These are phyloP conservation scores for Neobulgaria alba DNA, from an alignment of 2,329 filamentous ascomycete species.

Conservation along the genomic window DNA sequence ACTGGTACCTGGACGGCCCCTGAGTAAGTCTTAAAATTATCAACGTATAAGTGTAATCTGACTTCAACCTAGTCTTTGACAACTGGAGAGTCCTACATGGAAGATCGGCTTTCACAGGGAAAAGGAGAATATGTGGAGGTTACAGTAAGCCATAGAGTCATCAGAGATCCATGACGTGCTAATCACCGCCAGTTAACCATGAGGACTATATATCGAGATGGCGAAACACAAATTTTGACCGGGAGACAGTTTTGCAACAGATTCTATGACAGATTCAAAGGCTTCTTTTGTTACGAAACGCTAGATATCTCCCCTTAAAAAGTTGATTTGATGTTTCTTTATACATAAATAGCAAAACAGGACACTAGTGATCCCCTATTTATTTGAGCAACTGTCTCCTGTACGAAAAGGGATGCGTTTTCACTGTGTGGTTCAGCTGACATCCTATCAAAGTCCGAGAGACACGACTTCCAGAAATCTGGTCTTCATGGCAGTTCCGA, in stretches of 20 bases:
- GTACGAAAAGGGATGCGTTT: too few relatives aligned
- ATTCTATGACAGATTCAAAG: slow-evolving; percentile 18
- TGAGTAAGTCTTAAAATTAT: slow-evolving; percentile 49
- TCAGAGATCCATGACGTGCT: slow-evolving; percentile 9
- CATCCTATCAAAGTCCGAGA: too few relatives aligned
- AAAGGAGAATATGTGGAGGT: slow-evolving; percentile 79
- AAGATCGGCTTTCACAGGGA: slow-evolving; percentile 71
- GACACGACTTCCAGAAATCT: too few relatives aligned
- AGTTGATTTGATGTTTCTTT: too few relatives aligned
- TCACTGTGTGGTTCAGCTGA: too few relatives aligned
- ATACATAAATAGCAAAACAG: too few relatives aligned
- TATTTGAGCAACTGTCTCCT: too few relatives aligned
- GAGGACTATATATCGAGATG: slow-evolving; percentile 76
- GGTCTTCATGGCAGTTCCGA: too few relatives aligned
- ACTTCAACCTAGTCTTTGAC: slow-evolving; percentile 62
- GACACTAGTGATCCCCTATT: too few relatives aligned
- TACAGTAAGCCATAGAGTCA: slow-evolving; percentile 81
- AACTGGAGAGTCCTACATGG: slow-evolving; percentile 95
- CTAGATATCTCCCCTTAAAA: too few relatives aligned
- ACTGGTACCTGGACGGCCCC: slow-evolving; percentile 65
- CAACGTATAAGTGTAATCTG: neutral
- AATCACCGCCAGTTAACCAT: slow-evolving; percentile 51
- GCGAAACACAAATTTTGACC: slow-evolving; percentile 57
- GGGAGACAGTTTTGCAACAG: slow-evolving; percentile 20
- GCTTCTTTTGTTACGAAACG: too few relatives aligned